Base-by-base conservation (phyloP, 805 yeast species). In the Wickerhamomyces queroliae region DNA sequence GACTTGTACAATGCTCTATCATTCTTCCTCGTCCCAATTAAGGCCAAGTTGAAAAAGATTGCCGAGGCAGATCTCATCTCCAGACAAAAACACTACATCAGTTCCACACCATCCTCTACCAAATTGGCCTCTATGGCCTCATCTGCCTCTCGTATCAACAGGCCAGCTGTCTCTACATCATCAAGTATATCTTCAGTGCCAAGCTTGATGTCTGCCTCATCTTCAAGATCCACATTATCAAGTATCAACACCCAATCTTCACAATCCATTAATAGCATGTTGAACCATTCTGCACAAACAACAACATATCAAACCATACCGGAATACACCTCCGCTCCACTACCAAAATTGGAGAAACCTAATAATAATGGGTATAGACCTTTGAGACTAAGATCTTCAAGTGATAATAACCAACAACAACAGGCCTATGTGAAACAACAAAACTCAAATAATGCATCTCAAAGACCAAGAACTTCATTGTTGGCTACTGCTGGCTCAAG, bases 11-110 rank as follows among this genome's bases (percentile, higher is more conserved):
- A 68, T 36, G 82, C 82, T 20, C 70, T 90, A 39, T 77, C 82
- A 36, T 89, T 89, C 22, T 87, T 91, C 66, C 65, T 91, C 40
- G 65, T 70, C 15, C 84, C 88, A 33, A 86, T 90, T 61, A 86
- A 83, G 64, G 63, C 50, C 7, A 48, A 53, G 25, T 33, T 56
- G 12, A 38, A 46, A 45, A 40, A 42, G 21, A 41, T 49, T 24
- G 48, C 49, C 26, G 54, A 49, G 36, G 53, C 56, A n/a, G 45
- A 51, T 34, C 43, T 59, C 28, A 39, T 53, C 11, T 44, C 47
- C 25, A 48, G 53, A 34, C 59, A 54, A 46, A 40, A 44, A 33
- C 39, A 49, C n/a, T 49, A 46, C 37, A 39, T 49, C 31, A 38
- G 42, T n/a, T 38, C 52, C 6, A 41, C 45, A 28, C 36, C 45